Evolutionary conservation across 208 protist genomes (phyloP).

Genomic region (Acanthamoeba divionensis): DNA sequence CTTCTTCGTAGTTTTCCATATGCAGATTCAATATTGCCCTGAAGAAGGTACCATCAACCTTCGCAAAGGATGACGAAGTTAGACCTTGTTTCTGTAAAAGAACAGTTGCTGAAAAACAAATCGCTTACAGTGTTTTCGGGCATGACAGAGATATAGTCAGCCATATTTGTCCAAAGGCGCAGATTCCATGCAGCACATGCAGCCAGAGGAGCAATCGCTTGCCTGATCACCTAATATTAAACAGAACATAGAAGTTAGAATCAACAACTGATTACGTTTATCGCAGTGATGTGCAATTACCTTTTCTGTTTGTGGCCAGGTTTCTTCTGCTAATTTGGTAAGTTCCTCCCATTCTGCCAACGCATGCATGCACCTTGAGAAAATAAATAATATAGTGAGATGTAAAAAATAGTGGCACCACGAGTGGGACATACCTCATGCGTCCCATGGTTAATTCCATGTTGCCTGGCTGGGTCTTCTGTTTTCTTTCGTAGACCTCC

Average conservation of each 20-base stretch:
- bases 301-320: constrained; percentile 88
- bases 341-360: constrained; percentile 92
- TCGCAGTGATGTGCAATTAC: constrained; percentile 85
- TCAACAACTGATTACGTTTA: too few relatives aligned
- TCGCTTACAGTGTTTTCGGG: constrained; percentile 86
- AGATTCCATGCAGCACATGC: constrained; percentile 94
- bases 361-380: constrained; percentile 94
- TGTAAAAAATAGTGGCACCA: too few relatives aligned
- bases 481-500: constrained; percentile 49
- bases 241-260: too few relatives aligned
- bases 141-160: constrained; percentile 83
- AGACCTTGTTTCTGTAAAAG: constrained; percentile 86
- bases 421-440: constrained; percentile 96
- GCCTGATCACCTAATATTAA: too few relatives aligned
- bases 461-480: constrained; percentile 84
- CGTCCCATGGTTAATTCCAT: constrained; percentile 90
- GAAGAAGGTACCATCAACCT: constrained; percentile 90
- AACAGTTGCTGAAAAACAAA: constrained; percentile 89
- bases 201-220: constrained; percentile 88
- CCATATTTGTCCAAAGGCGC: constrained; percentile 59
- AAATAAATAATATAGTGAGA: too few relatives aligned
- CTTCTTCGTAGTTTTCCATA: constrained; percentile 69
- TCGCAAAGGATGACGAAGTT: too few relatives aligned
- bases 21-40: constrained; percentile 72
- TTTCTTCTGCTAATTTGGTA: constrained; percentile 82